Conservation (phyloP, 2,329 filamentous ascomycete species). For the Cylindrodendrum hubeiense region DNA sequence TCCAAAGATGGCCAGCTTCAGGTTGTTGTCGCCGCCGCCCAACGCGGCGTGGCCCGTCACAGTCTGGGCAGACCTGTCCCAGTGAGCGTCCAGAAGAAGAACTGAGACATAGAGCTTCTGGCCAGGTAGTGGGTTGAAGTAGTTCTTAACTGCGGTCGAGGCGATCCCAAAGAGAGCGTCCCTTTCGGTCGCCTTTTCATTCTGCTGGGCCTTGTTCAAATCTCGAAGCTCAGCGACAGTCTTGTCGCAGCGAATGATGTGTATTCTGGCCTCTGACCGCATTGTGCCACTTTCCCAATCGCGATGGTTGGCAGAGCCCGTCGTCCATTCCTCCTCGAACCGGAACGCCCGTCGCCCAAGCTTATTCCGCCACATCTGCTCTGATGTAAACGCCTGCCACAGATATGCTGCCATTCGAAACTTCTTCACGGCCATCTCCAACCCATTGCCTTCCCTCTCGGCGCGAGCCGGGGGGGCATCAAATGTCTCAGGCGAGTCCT, state of each 20-base stretch:
- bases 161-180: constrained; percentile 83
- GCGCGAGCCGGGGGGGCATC: constrained; percentile 83
- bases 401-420: constrained; percentile 96
- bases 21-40: constrained; percentile 78
- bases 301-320: constrained; percentile 81
- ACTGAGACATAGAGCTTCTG: constrained; percentile 92
- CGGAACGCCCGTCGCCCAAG: constrained; percentile 88
- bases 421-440: constrained; percentile 87
- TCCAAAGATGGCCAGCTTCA: constrained; percentile 90
- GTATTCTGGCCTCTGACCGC: constrained; percentile 91
- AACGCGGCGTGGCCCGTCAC: constrained; percentile 87
- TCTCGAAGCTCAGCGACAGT: constrained; percentile 87
- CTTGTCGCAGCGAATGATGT: constrained; percentile 85
- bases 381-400: constrained; percentile 97
- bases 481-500: constrained; percentile 88
- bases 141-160: constrained; percentile 78
- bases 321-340: constrained; percentile 95
- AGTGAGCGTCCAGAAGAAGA: constrained; percentile 88
- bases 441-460: constrained; percentile 83
- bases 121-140: constrained; percentile 80
- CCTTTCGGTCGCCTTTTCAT: constrained; percentile 75
- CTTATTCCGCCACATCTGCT: constrained; percentile 93
- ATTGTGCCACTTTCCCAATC: constrained; percentile 79
- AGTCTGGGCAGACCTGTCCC: constrained; percentile 78
- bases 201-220: constrained; percentile 83